A percentile compares a stretch with the other conserved stretches of the same genome.
Evolutionary conservation across 805 yeast species (phyloP).

Genomic region (Sugiyamaella marilandica): DNA sequence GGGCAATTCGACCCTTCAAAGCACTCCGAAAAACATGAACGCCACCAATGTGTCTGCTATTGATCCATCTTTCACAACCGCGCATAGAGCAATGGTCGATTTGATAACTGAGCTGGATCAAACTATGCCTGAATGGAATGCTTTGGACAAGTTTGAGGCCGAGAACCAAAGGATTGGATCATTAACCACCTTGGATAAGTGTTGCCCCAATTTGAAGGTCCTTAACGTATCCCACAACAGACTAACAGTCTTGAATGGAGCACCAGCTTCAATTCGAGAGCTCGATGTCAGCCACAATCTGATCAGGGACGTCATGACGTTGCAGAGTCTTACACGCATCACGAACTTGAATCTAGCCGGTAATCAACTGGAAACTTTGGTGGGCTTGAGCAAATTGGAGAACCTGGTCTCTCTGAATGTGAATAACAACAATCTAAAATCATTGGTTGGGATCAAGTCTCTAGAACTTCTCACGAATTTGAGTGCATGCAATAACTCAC

Average conservation of each 20-base stretch:
- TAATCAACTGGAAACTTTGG: constrained; percentile 37
- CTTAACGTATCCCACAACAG: constrained; percentile 40
- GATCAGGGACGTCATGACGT: constrained; percentile 41
- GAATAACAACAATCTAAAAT: constrained; percentile 37
- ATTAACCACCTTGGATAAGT: constrained; percentile 38
- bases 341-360: constrained; percentile 38
- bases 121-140: constrained; percentile 39
- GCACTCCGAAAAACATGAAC: constrained; percentile 19
- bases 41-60: constrained; percentile 41
- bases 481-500: constrained; percentile 24
- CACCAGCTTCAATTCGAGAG: constrained; percentile 37
- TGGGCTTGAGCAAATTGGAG: constrained; percentile 34
- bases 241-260: constrained; percentile 42
- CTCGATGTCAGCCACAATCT: constrained; percentile 38
- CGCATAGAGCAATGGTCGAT: constrained; percentile 39
- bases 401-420: constrained; percentile 42
- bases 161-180: constrained; percentile 36
- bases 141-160: constrained; percentile 34
- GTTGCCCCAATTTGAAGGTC: constrained; percentile 40
- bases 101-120: constrained; percentile 39
- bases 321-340: constrained; percentile 39
- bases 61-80: constrained; percentile 41
- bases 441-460: constrained; percentile 37
- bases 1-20: not conserved
- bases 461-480: constrained; percentile 32